Base-by-base conservation (phyloP, 2,329 filamentous ascomycete species). In the Alternaria ethzedia region DNA sequence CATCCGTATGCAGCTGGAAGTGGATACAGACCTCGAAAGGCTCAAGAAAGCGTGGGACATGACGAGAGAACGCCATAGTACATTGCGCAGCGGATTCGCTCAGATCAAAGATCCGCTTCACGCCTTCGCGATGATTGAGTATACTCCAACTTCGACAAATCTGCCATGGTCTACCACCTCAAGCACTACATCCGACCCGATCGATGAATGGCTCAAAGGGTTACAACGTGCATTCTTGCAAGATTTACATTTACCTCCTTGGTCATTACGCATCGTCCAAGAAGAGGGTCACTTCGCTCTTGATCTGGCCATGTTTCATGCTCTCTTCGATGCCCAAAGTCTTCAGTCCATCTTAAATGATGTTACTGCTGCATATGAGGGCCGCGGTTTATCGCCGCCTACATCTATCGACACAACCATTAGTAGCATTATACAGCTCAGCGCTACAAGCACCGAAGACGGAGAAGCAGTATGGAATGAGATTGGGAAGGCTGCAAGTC, bases 261-360 rank as follows among this genome's bases (percentile, higher is more conserved):
- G 93, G 93, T 81, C 81, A 12, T 77, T 92, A 20, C 80, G 82
- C 0, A 51, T 93, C 2, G 74, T 85, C 0, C 68, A 82, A 3
- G 47, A 64, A 1, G 58, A 72, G 0, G 54, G 65, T 0, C 45
- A 59, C 0, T 46, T 50, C 5, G 69, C 73, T 6, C 75, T 88
- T 44, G 79, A 85, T 47, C 73, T 90, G 20, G 86, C 84, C 10
- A 84, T 93, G 3, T 91, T 96, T 66, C 94, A 97, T 80, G 91
- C 92, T 0, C 82, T 97, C 0, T 97, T 96, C 69, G 94, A 97
- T 81, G 94, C 93, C 0, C 85, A 88, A 44, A 94, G 93, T 9
- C 81, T 97, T 11, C 83, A 87, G 4, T 73, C 83, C 1, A 84
- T 97, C 1, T 79, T 97, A 2, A 73, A 82, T 0, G 87, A 91